A percentile compares a stretch with the other conserved stretches of the same genome.
Conservation (phyloP, 305 asterid species). For the Ajuga reptans region DNA sequence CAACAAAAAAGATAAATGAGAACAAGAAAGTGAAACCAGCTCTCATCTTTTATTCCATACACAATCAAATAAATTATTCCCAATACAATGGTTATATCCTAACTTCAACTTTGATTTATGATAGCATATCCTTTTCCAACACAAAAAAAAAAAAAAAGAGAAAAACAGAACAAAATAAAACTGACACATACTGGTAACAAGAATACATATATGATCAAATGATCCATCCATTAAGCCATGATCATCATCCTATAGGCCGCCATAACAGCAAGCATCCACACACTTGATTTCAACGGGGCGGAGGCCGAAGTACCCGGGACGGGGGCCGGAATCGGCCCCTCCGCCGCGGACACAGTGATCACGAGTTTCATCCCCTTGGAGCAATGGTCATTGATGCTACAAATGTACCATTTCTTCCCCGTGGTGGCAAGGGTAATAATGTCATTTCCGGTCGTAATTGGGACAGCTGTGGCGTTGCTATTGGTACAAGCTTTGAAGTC, state of each 20-base stretch:
- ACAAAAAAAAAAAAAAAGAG: too few relatives aligned
- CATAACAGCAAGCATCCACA: slow-evolving; percentile 16
- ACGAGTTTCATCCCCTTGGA: slow-evolving; percentile 39
- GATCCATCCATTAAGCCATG: background rate
- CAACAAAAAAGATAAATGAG: too few relatives aligned
- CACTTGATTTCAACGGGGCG: slow-evolving; percentile 1
- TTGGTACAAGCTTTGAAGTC: slow-evolving; percentile 22
- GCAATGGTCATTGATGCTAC: slow-evolving; percentile 32
- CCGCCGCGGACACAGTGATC: slow-evolving; percentile 22
- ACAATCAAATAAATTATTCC: too few relatives aligned
- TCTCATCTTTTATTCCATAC: too few relatives aligned
- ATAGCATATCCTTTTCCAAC: too few relatives aligned
- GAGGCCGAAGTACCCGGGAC: slow-evolving; percentile 1
- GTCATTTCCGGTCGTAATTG: slow-evolving; percentile 21
- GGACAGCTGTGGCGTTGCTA: slow-evolving; percentile 1
- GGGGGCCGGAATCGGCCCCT: slow-evolving; percentile 27
- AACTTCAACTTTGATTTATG: too few relatives aligned
- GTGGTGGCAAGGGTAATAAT: slow-evolving; percentile 22
- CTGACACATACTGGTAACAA: background rate
- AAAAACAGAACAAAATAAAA: too few relatives aligned
- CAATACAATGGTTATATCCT: too few relatives aligned
- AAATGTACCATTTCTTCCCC: slow-evolving; percentile 53
- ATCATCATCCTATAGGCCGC: slow-evolving; percentile 5
- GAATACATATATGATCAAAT: too few relatives aligned
- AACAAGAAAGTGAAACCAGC: too few relatives aligned